phyloP scores from a whole-genome alignment of 352 stramenopile species.

The Phytophthora tubulina region DNA sequence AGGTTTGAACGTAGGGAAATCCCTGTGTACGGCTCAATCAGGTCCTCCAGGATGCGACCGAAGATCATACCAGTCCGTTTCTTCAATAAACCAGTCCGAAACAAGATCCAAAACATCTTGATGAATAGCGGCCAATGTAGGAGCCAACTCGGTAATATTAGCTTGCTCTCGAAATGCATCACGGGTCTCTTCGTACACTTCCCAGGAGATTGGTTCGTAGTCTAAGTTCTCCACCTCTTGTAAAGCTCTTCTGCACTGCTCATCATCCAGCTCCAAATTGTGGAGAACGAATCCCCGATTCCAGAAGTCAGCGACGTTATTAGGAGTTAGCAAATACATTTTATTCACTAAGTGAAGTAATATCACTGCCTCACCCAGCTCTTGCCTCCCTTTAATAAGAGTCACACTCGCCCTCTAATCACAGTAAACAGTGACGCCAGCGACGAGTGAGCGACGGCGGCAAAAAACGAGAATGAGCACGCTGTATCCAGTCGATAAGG shows the following conservation, averaged over 20 bases:
- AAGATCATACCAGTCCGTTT: not conserved
- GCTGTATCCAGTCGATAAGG: too few relatives aligned
- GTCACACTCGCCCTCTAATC: too few relatives aligned
- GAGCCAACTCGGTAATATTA: not conserved
- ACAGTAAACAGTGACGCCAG: too few relatives aligned
- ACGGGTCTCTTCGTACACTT: not conserved
- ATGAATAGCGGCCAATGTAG: not conserved
- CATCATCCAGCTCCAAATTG: not conserved
- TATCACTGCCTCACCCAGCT: too few relatives aligned
- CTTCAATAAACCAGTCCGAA: not conserved
- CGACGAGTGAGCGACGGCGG: too few relatives aligned
- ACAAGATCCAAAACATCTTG: not conserved
- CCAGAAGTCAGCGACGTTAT: not conserved
- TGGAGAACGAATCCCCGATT: not conserved
- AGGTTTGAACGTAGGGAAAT: constrained; percentile 8
- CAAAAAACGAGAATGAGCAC: too few relatives aligned
- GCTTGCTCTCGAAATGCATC: not conserved
- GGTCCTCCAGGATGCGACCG: not conserved
- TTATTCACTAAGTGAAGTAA: too few relatives aligned
- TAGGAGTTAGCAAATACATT: not conserved
- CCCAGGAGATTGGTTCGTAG: too few relatives aligned
- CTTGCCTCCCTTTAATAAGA: too few relatives aligned
- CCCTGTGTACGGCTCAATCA: not conserved
- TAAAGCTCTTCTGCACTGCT: not conserved
- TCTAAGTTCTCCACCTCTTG: not conserved